Evolutionary conservation across 2,329 filamentous ascomycete genomes (phyloP).

Genomic region (Fusarium sp.): DNA sequence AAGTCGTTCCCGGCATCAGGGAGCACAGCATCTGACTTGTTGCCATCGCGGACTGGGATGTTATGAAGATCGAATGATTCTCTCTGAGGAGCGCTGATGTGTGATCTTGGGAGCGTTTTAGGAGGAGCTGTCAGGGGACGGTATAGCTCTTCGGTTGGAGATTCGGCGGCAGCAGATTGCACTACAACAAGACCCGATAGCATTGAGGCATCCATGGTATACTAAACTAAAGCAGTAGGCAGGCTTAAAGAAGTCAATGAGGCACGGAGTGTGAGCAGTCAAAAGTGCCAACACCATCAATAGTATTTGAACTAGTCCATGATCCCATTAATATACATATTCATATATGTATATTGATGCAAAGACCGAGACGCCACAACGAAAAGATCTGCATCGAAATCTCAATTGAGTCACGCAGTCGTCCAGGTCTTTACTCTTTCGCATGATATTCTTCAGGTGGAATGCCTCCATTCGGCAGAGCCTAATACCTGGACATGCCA

Average conservation of each 20-base stretch:
- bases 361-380: background rate
- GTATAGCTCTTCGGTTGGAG: slow-evolving; percentile 38
- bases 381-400: slow-evolving; percentile 9
- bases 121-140: slow-evolving; percentile 51
- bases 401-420: slow-evolving; percentile 19
- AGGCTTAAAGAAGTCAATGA: no score
- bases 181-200: slow-evolving; percentile 53
- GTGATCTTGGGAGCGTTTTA: slow-evolving; percentile 56
- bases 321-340: slow-evolving; percentile 7
- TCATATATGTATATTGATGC: background rate
- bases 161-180: slow-evolving; percentile 43
- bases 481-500: background rate
- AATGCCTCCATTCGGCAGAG: slow-evolving; percentile 33
- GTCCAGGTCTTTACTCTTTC: slow-evolving; percentile 12
- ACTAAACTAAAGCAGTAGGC: background rate
- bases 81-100: slow-evolving; percentile 55
- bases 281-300: background rate
- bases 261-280: no score
- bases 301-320: background rate
- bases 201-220: slow-evolving; percentile 53
- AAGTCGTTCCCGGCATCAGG: slow-evolving; percentile 51
- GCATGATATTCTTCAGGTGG: slow-evolving; percentile 16
- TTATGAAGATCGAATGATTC: slow-evolving; percentile 51
- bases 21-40: slow-evolving; percentile 22
- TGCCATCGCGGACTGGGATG: slow-evolving; percentile 27